Base-by-base conservation (phyloP, 2,329 filamentous ascomycete genomes). In the Fusarium chuoi region DNA sequence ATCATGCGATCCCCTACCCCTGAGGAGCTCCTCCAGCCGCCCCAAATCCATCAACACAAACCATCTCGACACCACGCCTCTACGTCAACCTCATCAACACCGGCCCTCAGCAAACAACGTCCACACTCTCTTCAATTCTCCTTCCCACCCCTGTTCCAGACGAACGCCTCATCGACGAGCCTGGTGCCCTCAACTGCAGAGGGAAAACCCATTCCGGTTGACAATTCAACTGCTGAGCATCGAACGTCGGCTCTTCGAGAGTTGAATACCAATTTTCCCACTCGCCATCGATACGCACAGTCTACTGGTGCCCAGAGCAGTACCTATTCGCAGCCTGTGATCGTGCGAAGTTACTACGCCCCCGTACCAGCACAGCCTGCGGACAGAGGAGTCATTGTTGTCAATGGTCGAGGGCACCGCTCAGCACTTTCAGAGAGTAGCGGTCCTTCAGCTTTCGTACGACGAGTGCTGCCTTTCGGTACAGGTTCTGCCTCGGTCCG, bases 321-420 rank as follows among this genome's bases (percentile, higher is more conserved):
- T 73, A 91, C 89, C 44, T 90, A 89, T 77, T 90, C 88, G 7
- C 89, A 91, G 70, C 90, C 90, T n/a, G 89, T 92, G 64, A 88
- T 92, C 44, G 90, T 92, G 30, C 86, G 89, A 65, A 91, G 89
- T 55, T 91, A 92, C 78, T 89, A 88, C 48, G 87, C 88, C 3
- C 85, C 83, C 17, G 82, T 77, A 30, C 77, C 81, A 20, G 79
- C 76, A 46, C 82, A 82, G 28, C 79, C 79, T 33, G 74, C 79
- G 24, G 80, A 78, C 38, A 78, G 79, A 41, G 78, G 79, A 30
- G 78, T 80, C 22, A 71, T 80, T 45, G 66, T 79, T 48, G 77
- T 80, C 33, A 80, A 79, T 65, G 70, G 79, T 26, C 77, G 78
- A 62, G 63, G 76, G 24, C 70, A 76, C 57, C 78, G 75, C n/a